A percentile compares a stretch with the other conserved stretches of the same genome.
Conservation (phyloP, 2,329 filamentous ascomycete species). For the Diaporthe batatas region DNA sequence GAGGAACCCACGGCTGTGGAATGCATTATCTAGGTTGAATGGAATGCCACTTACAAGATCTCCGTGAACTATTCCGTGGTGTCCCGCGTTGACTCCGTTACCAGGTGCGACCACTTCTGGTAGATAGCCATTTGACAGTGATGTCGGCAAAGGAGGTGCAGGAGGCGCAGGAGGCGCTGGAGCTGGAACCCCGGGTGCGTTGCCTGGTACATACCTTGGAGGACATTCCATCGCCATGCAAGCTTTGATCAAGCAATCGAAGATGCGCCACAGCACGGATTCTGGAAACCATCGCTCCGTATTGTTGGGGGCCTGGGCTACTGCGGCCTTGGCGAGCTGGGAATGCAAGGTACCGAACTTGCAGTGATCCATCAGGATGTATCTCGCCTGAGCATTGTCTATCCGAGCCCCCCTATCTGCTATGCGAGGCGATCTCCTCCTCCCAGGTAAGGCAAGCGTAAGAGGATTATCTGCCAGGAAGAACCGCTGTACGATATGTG, state of each 20-base stretch:
- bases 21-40: not conserved
- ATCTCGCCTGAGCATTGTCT: not conserved
- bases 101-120: conserved; percentile 7
- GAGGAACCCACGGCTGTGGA: not conserved
- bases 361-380: conserved; percentile 22
- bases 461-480: not conserved
- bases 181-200: not conserved
- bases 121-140: not conserved
- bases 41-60: conserved; percentile 2
- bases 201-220: conserved; percentile 11
- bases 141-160: not conserved
- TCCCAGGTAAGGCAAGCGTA: not conserved
- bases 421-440: not conserved
- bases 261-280: conserved; percentile 42
- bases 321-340: not conserved
- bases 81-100: not conserved
- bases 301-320: not conserved
- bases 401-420: not conserved
- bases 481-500: conserved; percentile 29
- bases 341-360: conserved; percentile 1
- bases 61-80: conserved; percentile 9
- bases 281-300: not conserved
- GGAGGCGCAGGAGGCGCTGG: too few relatives aligned
- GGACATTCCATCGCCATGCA: conserved; percentile 44
- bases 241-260: conserved; percentile 42